Evolutionary conservation across 2,329 filamentous ascomycete genomes (phyloP).

Genomic region (Pseudogymnoascus sp.): DNA sequence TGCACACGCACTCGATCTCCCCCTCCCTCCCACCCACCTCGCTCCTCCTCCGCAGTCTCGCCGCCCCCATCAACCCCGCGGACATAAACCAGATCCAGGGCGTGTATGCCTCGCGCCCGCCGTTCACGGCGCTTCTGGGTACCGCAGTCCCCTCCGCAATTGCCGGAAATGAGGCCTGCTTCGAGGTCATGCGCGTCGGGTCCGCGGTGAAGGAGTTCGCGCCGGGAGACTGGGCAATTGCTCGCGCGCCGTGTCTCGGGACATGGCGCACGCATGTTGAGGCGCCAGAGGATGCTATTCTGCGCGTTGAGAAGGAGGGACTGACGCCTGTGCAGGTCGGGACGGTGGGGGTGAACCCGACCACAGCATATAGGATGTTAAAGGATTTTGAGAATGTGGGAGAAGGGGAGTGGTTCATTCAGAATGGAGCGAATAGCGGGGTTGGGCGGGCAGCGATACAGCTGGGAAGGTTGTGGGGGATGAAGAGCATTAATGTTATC

Average conservation of each 20-base stretch:
- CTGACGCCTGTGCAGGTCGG: slow-evolving; percentile 71
- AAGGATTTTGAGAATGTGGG: slow-evolving; percentile 61
- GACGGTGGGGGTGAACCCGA: slow-evolving; percentile 86
- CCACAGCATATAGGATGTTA: slow-evolving; percentile 89
- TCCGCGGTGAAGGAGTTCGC: slow-evolving; percentile 42
- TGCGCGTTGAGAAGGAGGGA: slow-evolving; percentile 60
- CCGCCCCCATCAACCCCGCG: slow-evolving; percentile 89
- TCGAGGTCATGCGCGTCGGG: slow-evolving; percentile 72
- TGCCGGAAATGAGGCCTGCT: slow-evolving; percentile 86
- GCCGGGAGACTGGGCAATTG: slow-evolving; percentile 90
- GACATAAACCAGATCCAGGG: slow-evolving; percentile 98
- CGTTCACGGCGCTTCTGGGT: slow-evolving; percentile 67
- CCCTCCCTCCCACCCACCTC: slow-evolving; percentile 58
- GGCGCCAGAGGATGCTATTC: slow-evolving; percentile 54
- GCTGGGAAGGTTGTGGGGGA: slow-evolving; percentile 74
- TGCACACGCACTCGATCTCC: slow-evolving; percentile 71
- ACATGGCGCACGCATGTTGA: slow-evolving; percentile 93
- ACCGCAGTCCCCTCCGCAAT: slow-evolving; percentile 69
- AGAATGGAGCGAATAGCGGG: slow-evolving; percentile 93
- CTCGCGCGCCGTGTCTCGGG: slow-evolving; percentile 72
- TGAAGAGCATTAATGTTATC: slow-evolving; percentile 84
- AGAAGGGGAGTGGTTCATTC: slow-evolving; percentile 88
- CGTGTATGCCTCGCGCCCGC: slow-evolving; percentile 80
- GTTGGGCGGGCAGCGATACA: slow-evolving; percentile 90
- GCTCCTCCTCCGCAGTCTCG: slow-evolving; percentile 78